A percentile compares a stretch with the other conserved stretches of the same genome.
These are phyloP conservation scores for Mycena maculata DNA, from an alignment of 768 basidiomycete genomes.

Conservation along the genomic window DNA sequence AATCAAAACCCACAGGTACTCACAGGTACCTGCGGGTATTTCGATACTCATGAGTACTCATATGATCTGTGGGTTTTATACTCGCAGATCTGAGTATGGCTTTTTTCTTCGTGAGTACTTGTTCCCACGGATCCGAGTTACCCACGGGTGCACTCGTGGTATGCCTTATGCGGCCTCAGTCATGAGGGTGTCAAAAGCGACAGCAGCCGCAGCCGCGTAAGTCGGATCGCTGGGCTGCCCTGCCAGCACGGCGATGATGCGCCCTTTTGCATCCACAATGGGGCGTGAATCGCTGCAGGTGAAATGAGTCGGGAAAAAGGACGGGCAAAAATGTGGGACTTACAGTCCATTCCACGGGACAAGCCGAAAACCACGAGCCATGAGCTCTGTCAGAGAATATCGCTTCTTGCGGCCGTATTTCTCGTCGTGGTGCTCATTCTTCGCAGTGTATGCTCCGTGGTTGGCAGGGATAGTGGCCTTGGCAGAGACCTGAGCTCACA, in stretches of 20 bases:
- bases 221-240: constrained; percentile 11
- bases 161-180: too few species aligned
- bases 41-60: too few species aligned
- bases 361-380: neutral
- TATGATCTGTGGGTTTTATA: too few species aligned
- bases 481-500: neutral
- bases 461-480: neutral
- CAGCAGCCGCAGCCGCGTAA: neutral
- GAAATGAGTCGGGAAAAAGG: neutral
- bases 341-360: constrained; percentile 6
- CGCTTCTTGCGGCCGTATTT: constrained; percentile 17
- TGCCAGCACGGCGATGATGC: constrained; percentile 19
- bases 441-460: constrained; percentile 3
- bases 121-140: too few species aligned
- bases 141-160: too few species aligned
- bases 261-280: constrained; percentile 7
- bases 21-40: too few species aligned
- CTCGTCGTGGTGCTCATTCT: neutral
- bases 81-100: too few species aligned
- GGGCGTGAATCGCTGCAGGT: constrained; percentile 4
- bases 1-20: too few species aligned
- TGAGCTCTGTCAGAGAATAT: neutral
- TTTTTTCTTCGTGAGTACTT: too few species aligned
- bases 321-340: neutral
- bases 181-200: neutral